Base-by-base conservation (phyloP, 2,329 filamentous ascomycete species). In the Alternaria viburni region DNA sequence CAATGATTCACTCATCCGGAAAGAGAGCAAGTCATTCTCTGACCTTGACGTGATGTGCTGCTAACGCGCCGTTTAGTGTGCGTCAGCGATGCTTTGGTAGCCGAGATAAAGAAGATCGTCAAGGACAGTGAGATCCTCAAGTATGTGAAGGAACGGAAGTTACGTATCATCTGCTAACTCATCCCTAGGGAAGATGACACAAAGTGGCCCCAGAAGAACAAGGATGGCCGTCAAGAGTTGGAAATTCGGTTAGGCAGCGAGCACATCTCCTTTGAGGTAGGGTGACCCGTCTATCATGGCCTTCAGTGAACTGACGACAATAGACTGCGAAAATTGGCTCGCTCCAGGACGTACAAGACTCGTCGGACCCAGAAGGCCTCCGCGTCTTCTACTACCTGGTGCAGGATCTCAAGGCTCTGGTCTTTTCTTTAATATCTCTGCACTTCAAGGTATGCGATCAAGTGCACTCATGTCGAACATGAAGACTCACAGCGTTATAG, bases 131-230 rank as follows among this genome's bases (percentile, higher is more conserved):
- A 99, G 80, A 97, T 99, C 75, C 90, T 96, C 85, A 98, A 98
- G 93, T 96, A 87, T 58, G 85, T 69, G 17, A 12, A 12, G 10
- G 17, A 8, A 45, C 2, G n/a, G 17, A 26, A 44, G 28, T 30
- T 21, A 41, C 25, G 6, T 19, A 17, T 15, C 36, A 51, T 36
- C 10, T 43, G 11, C 44, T 73, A 47, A 73, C 77, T 81, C 61
- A 81, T 62, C 12, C 25, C 66, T 71, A 97, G 93, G 84, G 96
- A 99, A 89, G 96, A 99, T 78, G 96, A 99, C 80, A 92, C 90
- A 25, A 97, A 97, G 80, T 99, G 96, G 96, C 96, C 96, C 1
- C 93, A 96, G 81, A 99, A 98, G 88, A 99, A 99, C 84, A 98
- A 98, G 83, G 96, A 99, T 74, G 96, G 96, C 36, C 89, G 95